Evolutionary conservation across 495 filamentous ascomycete species (phyloP).

Genomic region (Alectoria sarmentosa): DNA sequence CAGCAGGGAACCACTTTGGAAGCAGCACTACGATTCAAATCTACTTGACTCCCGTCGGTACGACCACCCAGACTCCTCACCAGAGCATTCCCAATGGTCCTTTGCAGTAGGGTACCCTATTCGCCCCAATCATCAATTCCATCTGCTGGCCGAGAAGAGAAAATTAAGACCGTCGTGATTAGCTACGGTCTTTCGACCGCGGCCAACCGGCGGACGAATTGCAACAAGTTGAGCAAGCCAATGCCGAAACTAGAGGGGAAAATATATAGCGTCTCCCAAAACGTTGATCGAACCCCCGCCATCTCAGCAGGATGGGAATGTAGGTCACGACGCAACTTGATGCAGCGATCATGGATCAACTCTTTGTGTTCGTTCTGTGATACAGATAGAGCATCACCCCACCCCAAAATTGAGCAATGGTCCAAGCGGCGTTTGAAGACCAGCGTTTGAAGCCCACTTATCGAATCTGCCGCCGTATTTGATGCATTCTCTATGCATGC

Average conservation of each 20-base stretch:
- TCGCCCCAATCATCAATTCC: slow-evolving; percentile 32
- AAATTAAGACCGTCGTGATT: slow-evolving; percentile 29
- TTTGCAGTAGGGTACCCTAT: slow-evolving; percentile 27
- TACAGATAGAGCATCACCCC: neutral
- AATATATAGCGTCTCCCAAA: slow-evolving; percentile 24
- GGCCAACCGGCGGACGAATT: slow-evolving; percentile 32
- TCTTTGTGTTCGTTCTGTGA: slow-evolving; percentile 30
- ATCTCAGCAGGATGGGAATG: slow-evolving; percentile 28
- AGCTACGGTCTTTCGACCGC: slow-evolving; percentile 25
- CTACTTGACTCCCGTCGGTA: slow-evolving; percentile 19
- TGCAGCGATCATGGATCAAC: slow-evolving; percentile 24
- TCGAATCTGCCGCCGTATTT: slow-evolving; percentile 22
- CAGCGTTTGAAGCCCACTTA: too few species aligned
- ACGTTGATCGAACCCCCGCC: slow-evolving; percentile 26
- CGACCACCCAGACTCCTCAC: slow-evolving; percentile 12
- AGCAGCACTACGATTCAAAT: too few species aligned
- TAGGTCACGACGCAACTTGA: slow-evolving; percentile 19
- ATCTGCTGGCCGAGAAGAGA: slow-evolving; percentile 36
- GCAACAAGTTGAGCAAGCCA: slow-evolving; percentile 29
- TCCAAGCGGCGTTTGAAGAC: too few species aligned
- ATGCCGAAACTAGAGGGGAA: slow-evolving; percentile 27
- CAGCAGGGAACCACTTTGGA: too few species aligned
- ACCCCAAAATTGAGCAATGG: too few species aligned
- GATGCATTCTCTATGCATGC: slow-evolving; percentile 25
- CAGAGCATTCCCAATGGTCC: slow-evolving; percentile 24